Evolutionary conservation across 305 asterid genomes (phyloP), one percentile per base, ranked within the genome.

Genomic region (Fraxinus sp.): DNA sequence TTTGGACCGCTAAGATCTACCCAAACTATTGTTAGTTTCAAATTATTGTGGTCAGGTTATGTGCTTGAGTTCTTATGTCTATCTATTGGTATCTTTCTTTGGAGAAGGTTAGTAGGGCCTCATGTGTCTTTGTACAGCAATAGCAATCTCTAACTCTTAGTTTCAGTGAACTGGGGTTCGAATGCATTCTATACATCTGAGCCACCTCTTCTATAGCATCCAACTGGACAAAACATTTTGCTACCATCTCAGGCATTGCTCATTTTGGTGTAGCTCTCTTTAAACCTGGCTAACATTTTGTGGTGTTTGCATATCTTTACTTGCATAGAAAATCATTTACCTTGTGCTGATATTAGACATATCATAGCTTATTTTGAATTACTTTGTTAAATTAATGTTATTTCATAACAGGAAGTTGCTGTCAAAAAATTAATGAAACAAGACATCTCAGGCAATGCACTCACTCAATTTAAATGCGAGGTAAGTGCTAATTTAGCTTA

Each of bases 401-500:
- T 72, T 85, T 72, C 66, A 35, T 86, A 73, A 64, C 95, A 96
- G 99, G 99, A 96, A 91, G 98, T 96, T 87, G 99, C 99, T 3
- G 98, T 93, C 74, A 96, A 96, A 87, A 96, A 91, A 85, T 92
- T 93, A 83, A 93, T 96, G 97, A 95, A 94, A 78, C 99, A 96
- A 93, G 99, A 96, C 86, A 92, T 96, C 82, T 89, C 99, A 83
- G 95, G 96, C 28, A 95, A 93, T 87, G 98, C 98, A 81, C 98
- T 96, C 35, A 85, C 84, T 39, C 98, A 93, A 79, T 96, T 96
- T 77, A 92, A 91, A 89, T 92, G 97, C 20, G 98, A 95, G 91
- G 98, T 92, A 87, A 87, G 92, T 82, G 81, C 64, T 52, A 35
- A 68, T 39, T 72, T 81, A 22, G 24, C 46, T 62, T 66, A 39